These are phyloP conservation scores for Silene latifolia DNA, from an alignment of 148 eudicot species.

Conservation along the genomic window DNA sequence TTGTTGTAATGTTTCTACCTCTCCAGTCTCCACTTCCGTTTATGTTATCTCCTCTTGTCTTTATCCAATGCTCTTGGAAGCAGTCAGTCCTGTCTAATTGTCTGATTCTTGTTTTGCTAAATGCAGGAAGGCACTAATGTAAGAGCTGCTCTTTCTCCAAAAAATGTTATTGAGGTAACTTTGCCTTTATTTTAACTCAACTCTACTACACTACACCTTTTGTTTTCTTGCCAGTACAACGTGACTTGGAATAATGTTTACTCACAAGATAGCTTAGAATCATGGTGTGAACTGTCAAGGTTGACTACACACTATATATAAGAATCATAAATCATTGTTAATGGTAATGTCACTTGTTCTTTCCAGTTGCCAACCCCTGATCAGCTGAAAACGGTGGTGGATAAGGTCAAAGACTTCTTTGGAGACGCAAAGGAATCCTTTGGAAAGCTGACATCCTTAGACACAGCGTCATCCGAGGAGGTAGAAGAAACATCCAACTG, in stretches of 20 bases:
- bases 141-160: constrained; percentile 60
- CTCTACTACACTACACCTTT: neutral
- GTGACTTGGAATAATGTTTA: too few relatives aligned
- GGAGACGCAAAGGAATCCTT: constrained; percentile 92
- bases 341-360: neutral
- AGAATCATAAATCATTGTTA: neutral
- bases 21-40: constrained; percentile 19
- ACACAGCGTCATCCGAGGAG: constrained; percentile 39
- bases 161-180: constrained; percentile 59
- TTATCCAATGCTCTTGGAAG: neutral
- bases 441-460: constrained; percentile 62
- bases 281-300: neutral
- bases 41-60: neutral
- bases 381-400: constrained; percentile 83
- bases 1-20: constrained; percentile 65
- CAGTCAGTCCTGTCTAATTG: neutral
- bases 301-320: too few relatives aligned
- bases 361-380: constrained; percentile 76
- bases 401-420: constrained; percentile 82
- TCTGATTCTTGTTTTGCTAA: constrained; percentile 17
- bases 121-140: constrained; percentile 73
- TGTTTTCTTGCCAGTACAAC: too few relatives aligned
- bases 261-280: neutral
- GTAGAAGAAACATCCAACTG: constrained; percentile 48
- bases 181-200: neutral